Evolutionary conservation across 805 yeast genomes (phyloP).

Genomic region (Suhomyces faveliae): DNA sequence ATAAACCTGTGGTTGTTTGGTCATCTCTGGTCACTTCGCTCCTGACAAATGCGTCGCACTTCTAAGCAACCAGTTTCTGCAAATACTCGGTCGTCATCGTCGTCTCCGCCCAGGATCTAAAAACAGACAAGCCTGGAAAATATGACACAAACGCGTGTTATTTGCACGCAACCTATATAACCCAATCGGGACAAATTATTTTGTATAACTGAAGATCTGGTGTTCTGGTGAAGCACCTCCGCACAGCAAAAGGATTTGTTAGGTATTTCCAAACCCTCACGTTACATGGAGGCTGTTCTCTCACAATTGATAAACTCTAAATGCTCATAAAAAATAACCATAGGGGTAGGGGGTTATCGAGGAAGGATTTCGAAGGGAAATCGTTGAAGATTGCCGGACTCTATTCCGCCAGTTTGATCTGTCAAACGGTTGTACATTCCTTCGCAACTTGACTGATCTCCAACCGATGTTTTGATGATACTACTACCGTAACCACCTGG

Average conservation of each 20-base stretch:
- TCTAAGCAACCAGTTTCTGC: background rate
- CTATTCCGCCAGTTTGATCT: too few species aligned
- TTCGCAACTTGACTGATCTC: background rate
- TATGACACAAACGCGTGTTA: slow-evolving; percentile 9
- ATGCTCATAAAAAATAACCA: background rate
- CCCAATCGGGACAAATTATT: slow-evolving; percentile 13
- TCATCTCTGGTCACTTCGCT: background rate
- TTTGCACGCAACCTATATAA: slow-evolving; percentile 14
- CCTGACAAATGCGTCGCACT: background rate
- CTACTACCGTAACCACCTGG: background rate
- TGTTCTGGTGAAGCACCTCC: background rate
- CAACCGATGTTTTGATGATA: background rate
- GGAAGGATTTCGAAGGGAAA: background rate
- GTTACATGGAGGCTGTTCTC: background rate
- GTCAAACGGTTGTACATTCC: background rate
- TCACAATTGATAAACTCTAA: background rate
- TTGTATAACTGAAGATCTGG: background rate
- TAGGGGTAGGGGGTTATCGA: background rate
- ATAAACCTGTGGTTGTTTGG: too few species aligned
- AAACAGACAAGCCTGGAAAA: background rate
- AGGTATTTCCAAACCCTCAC: background rate
- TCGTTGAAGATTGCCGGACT: background rate
- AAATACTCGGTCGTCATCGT: background rate
- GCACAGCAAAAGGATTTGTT: background rate
- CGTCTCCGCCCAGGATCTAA: slow-evolving; percentile 2